A percentile compares a stretch with the other conserved stretches of the same genome.
Conservation (phyloP, 306 rosid species). For the Corylus americana region DNA sequence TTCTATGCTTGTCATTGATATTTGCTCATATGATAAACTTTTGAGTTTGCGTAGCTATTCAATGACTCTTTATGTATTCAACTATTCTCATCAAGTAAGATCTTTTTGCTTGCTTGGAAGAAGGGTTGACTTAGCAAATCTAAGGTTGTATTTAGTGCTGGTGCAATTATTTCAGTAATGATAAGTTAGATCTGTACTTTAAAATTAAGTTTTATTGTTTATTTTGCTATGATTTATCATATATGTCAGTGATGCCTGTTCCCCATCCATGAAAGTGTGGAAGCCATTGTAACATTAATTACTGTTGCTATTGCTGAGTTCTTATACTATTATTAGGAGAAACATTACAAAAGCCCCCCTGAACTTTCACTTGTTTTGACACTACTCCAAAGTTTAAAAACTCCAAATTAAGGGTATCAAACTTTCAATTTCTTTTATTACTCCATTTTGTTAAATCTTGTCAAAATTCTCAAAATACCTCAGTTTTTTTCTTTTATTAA, state of each 20-base stretch:
- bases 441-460: too few relatives aligned
- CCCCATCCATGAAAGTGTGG: conserved; percentile 11
- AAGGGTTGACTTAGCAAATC: conserved; percentile 6
- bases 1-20: conserved; percentile 6
- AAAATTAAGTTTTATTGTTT: background rate
- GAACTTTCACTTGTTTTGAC: too few relatives aligned
- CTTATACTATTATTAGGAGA: conserved; percentile 2
- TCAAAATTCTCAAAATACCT: too few relatives aligned
- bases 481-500: too few relatives aligned
- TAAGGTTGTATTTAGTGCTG: background rate
- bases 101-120: background rate
- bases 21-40: background rate
- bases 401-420: too few relatives aligned
- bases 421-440: too few relatives aligned
- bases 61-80: background rate
- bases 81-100: background rate
- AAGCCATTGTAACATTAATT: conserved; percentile 18
- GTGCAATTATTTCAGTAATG: background rate
- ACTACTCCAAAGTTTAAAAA: too few relatives aligned
- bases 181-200: conserved; percentile 6
- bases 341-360: too few relatives aligned
- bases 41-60: background rate
- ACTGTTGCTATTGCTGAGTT: conserved; percentile 6
- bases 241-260: conserved; percentile 19
- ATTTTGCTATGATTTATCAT: background rate